phyloP scores from a whole-genome alignment of 192 early-diverging fungal genomes.

The Dispira parvispora region DNA sequence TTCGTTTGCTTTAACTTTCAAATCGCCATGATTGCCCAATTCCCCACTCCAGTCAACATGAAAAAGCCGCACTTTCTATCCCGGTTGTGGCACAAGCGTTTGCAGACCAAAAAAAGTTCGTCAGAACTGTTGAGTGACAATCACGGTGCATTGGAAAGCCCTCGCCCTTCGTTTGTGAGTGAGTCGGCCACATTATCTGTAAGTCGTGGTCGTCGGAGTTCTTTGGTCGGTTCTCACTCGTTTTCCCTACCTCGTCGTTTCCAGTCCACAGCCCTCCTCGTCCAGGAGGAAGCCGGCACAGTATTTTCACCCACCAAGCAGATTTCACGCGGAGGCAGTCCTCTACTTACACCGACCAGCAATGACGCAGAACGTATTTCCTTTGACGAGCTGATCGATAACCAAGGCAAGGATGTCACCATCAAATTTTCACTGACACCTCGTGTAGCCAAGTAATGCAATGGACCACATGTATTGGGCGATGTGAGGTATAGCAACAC shows the following conservation, averaged over 20 bases:
- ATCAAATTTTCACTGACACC: constrained; percentile 5
- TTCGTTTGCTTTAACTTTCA: no score
- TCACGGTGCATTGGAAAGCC: background rate
- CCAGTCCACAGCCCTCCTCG: background rate
- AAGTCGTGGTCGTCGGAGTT: background rate
- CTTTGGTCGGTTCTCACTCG: background rate
- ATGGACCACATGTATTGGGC: no score
- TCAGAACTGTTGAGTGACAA: background rate
- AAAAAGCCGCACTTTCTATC: background rate
- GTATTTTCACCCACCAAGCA: background rate
- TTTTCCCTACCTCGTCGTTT: constrained; percentile 2
- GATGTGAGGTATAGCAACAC: no score
- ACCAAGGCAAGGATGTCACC: constrained; percentile 1
- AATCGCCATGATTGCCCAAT: background rate
- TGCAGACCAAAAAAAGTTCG: background rate
- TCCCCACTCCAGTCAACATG: background rate
- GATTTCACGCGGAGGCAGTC: background rate
- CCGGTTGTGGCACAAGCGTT: background rate
- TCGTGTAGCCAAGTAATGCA: background rate
- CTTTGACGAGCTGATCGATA: constrained; percentile 6
- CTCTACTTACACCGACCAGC: background rate
- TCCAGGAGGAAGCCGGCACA: background rate
- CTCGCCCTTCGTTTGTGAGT: background rate
- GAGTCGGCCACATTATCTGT: constrained; percentile 1
- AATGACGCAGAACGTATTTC: background rate